Evolutionary conservation across 2,329 filamentous ascomycete genomes (phyloP), one percentile per base, ranked within the genome.

Genomic region (Penicillium rolfsii): DNA sequence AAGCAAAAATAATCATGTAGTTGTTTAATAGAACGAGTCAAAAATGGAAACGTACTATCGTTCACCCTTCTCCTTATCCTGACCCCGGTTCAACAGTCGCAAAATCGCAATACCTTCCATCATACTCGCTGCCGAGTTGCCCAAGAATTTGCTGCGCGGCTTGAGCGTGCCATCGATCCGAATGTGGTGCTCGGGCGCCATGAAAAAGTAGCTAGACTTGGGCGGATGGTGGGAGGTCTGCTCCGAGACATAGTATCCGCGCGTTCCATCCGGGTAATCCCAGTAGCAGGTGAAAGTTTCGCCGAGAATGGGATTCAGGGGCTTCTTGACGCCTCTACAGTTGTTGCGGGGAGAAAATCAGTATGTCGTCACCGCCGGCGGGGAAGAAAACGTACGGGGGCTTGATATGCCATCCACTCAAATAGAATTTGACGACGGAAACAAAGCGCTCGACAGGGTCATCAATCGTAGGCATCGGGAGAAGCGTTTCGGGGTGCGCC

Each of bases 151-250:
- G 79, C 93, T 97, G 70, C 93, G 87, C 1, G 95, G 95, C 76
- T 98, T 98, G 67, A 99, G 82, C 4, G 92, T 96, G 22, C 95
- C 95, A 72, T 99, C 95, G 70, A 99, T 96, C 59, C 95, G 88
- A 68, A 99, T 96, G 73, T 96, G 82, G 73, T 98, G 92, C 57
- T 96, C 88, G 2, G 95, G 95, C 0, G 91, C 93, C 89, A 97
- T 93, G 81, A 97, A 99, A 77, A 99, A 99, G 81, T 99, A 99
- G 79, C 93, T 97, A 50, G 94, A 98, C 81, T 99, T 99, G 30
- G 95, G 95, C 35, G 95, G 95, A 74, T 99, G 95, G 76, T 99
- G 95, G 30, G 93, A 98, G 1, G 95, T 99, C 78, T 99, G 95
- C 79, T 99, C 95, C 52, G 94, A 88, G 69, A 99, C 92, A 80